Evolutionary conservation across 2,329 filamentous ascomycete genomes (phyloP).

Genomic region (Hawksworthiomyces lignivorus): DNA sequence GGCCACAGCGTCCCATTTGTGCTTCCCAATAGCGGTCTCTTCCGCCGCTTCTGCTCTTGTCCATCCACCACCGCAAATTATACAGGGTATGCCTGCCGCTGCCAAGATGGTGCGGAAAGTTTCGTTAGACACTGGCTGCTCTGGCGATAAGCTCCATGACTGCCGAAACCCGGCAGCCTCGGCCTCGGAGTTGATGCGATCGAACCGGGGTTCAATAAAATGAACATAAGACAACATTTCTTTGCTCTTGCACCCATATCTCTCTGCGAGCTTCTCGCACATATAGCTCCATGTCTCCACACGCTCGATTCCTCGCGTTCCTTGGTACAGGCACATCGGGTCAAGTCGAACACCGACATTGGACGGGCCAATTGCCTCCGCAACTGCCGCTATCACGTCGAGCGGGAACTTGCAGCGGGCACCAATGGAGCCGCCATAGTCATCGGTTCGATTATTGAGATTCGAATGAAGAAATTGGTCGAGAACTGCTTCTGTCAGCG

Average conservation of each 20-base stretch:
- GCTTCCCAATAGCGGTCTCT: background rate
- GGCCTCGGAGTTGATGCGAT: background rate
- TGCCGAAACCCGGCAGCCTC: background rate
- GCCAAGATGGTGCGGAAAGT: conserved; percentile 1
- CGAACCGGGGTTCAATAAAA: conserved; percentile 4
- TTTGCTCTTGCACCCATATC: too few species aligned
- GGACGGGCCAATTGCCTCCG: background rate
- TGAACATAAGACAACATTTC: conserved; percentile 4
- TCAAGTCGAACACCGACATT: background rate
- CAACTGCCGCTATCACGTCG: conserved; percentile 43
- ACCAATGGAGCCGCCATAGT: conserved; percentile 46
- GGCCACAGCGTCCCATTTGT: background rate
- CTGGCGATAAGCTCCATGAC: background rate
- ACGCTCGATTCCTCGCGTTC: background rate
- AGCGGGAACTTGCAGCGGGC: conserved; percentile 44
- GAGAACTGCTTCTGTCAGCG: too few species aligned
- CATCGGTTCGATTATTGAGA: conserved; percentile 46
- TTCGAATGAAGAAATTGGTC: conserved; percentile 49
- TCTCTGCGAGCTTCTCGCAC: background rate
- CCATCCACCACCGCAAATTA: conserved; percentile 3
- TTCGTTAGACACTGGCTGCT: conserved; percentile 1
- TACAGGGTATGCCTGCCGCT: background rate
- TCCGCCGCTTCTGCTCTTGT: background rate
- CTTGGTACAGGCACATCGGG: background rate
- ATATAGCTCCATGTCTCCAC: conserved; percentile 2